Evolutionary conservation across 148 eudicot genomes (phyloP), one percentile per base, ranked within the genome.

Genomic region (Silene uniflora): DNA sequence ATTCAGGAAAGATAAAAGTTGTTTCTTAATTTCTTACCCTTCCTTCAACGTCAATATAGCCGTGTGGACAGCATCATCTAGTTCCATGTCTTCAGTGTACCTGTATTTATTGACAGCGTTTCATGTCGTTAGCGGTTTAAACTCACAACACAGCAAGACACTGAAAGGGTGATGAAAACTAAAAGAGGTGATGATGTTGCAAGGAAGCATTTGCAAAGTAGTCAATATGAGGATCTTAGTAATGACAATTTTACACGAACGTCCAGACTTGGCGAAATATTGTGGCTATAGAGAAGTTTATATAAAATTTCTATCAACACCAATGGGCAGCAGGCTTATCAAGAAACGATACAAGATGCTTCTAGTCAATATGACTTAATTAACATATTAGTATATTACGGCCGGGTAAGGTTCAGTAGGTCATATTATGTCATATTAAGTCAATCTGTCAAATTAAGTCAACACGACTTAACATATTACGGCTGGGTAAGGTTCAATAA

Each of bases 81-180:
- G 99, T 81, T 95, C 99, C 96, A 92, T 92, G 77, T 95, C 99
- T 72, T 95, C 99, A 16, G 96, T 88, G 77, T 95, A 95, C 89
- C 99, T 95, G 85, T 77, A 85, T 55, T 62, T 76, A 65, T 52
- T 66, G 3, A 71, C 47, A 25, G 32, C 23, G 47, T 24, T 58
- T n/a, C 44, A 49, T 19, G 19, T 22, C 24, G 63, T 10, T 42
- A 13, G 25, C 21, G 13, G 11, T 46, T 13, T 23, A 11, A 69
- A 12, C 59, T 5, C 10, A 65, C 69, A 14, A 65, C 47, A 1
- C 69, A 65, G 1, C 2, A 29, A 32, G 46, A 66, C 7, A 35
- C 22, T 66, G 39, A 5, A 21, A 62, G 18, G 14, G 13, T 7
- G 7, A 64, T 24, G 17, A 64, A 64, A 5, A 64, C 67, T 3